Base-by-base conservation (phyloP, 176 grass and related monocot species). In the Juncus inflexus region DNA sequence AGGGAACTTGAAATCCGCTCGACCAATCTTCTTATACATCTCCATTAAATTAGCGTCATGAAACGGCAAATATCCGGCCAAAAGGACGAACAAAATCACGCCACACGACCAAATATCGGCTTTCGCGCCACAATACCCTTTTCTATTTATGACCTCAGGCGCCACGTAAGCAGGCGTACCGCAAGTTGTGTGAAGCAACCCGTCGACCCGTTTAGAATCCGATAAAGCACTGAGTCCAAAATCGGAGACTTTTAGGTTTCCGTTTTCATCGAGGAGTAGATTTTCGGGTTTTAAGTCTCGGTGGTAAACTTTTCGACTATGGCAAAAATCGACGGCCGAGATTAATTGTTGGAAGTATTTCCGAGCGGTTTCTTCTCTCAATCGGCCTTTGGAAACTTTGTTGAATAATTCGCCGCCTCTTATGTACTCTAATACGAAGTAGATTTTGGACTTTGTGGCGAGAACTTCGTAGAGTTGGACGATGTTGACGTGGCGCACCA, bases 131-230 rank as follows among this genome's bases (percentile, higher is more conserved):
- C 91, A 84, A 64, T 97, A 97, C 12, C 87, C 92, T 63, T 86
- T 91, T 65, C 80, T 81, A 40, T 57, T 81, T 55, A 97, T 89
- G 10, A 97, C 68, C 78, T 97, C 92, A 6, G 92, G 87, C 59
- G 87, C 87, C 85, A 91, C 87, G 73, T 91, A 91, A 28, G 92
- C 92, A 15, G 87, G 92, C 56, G 87, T 97, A 70, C 92, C 87
- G 56, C 92, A 97, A 53, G 77, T 89, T 15, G 87, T 97, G 75
- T 89, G 85, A 3, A 97, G 85, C 50, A 97, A 79, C 2, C 82
- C 92, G 57, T 97, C 92, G 61, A 83, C 82, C 56, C 80, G 64
- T 76, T 81, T 82, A 15, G 77, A 86, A 40, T 97, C 80, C 4
- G 85, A 62, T 60, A 91, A 66, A 78, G 87, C 85, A 79, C 87